A percentile compares a stretch with the other conserved stretches of the same genome.
Conservation (phyloP, 495 filamentous ascomycete species). For the Parachaetomium inaequale region DNA sequence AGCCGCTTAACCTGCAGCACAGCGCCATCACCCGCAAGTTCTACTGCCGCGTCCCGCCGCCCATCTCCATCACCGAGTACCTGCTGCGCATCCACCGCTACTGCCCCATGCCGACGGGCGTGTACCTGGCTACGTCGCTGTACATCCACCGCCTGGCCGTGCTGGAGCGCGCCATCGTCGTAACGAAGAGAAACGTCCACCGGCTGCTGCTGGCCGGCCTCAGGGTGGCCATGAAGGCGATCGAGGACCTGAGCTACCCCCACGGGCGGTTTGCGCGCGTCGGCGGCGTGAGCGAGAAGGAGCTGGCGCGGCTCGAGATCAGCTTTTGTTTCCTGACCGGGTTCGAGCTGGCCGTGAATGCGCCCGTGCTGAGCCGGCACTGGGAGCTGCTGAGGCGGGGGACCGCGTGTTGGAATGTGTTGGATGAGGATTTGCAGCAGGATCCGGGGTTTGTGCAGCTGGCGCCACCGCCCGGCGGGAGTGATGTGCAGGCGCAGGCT, state of each 20-base stretch:
- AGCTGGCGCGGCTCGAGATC: constrained; percentile 81
- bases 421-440: constrained; percentile 6
- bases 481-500: background rate
- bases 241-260: constrained; percentile 84
- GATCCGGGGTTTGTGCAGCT: constrained; percentile 14
- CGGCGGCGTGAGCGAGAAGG: constrained; percentile 76
- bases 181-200: constrained; percentile 81
- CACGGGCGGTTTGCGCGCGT: constrained; percentile 83
- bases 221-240: constrained; percentile 83
- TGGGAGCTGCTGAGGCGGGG: constrained; percentile 47
- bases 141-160: constrained; percentile 82
- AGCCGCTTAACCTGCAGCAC: constrained; percentile 65
- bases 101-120: constrained; percentile 94
- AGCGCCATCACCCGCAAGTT: constrained; percentile 83
- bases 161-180: constrained; percentile 64
- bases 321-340: constrained; percentile 83
- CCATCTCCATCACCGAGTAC: constrained; percentile 79
- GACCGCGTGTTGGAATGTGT: constrained; percentile 26
- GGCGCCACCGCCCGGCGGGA: constrained; percentile 7
- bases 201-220: constrained; percentile 80
- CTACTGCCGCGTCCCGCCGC: constrained; percentile 79
- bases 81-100: constrained; percentile 79
- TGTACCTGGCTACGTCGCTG: constrained; percentile 87
- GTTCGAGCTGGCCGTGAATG: constrained; percentile 73
- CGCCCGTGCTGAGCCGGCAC: constrained; percentile 56